These are phyloP conservation scores for Aspergillus nanangensis DNA, from an alignment of 495 filamentous ascomycete species.

Conservation along the genomic window DNA sequence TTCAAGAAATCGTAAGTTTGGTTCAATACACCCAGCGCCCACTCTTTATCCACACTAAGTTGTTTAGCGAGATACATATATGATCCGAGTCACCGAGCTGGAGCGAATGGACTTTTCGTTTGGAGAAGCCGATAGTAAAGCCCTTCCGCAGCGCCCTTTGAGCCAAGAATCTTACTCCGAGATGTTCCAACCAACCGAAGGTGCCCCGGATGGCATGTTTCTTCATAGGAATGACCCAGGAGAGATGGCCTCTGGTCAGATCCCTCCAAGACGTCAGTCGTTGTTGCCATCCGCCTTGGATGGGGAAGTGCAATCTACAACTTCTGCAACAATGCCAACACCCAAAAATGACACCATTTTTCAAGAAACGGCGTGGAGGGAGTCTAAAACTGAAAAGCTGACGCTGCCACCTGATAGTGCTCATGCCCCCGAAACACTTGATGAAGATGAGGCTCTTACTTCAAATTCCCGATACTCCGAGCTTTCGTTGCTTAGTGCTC, in stretches of 20 bases:
- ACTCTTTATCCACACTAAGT: too few relatives aligned
- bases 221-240: slow-evolving; percentile 7
- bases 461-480: slow-evolving; percentile 23
- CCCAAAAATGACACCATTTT: not conserved
- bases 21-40: too few relatives aligned
- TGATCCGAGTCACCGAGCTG: slow-evolving; percentile 79
- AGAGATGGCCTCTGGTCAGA: slow-evolving; percentile 17
- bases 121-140: slow-evolving; percentile 55
- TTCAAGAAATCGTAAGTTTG: slow-evolving; percentile 81
- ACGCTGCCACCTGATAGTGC: not conserved
- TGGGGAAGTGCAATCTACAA: slow-evolving; percentile 9
- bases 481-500: slow-evolving; percentile 21
- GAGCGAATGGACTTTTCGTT: slow-evolving; percentile 60
- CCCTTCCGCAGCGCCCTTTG: slow-evolving; percentile 72
- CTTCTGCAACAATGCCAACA: not conserved
- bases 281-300: slow-evolving; percentile 28
- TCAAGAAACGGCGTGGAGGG: not conserved
- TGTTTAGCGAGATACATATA: slow-evolving; percentile 78
- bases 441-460: slow-evolving; percentile 7
- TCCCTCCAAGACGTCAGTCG: slow-evolving; percentile 40
- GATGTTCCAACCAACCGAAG: slow-evolving; percentile 38
- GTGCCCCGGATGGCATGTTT: slow-evolving; percentile 42
- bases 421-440: slow-evolving; percentile 1
- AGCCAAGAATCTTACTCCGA: slow-evolving; percentile 60
- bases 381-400: not conserved